These are phyloP conservation scores for Silene latifolia DNA, from an alignment of 148 eudicot genomes.

Conservation along the genomic window DNA sequence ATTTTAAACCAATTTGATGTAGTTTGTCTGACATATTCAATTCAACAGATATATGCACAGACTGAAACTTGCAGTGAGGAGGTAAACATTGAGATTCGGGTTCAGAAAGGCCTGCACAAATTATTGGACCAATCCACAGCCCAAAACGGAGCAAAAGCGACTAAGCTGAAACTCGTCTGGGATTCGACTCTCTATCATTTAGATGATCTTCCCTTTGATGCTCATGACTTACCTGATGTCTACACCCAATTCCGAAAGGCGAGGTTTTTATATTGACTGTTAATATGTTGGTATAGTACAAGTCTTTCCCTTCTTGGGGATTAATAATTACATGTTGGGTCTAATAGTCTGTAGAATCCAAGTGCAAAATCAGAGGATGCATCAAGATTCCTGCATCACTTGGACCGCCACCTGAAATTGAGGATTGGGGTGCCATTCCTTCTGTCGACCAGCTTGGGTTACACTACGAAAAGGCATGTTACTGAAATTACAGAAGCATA, in stretches of 20 bases:
- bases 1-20: neutral
- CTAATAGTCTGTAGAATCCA: conserved; percentile 73
- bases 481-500: neutral
- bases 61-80: conserved; percentile 98
- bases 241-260: conserved; percentile 93
- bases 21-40: conserved; percentile 5
- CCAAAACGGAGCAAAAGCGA: conserved; percentile 16
- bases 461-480: conserved; percentile 51
- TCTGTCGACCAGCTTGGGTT: conserved; percentile 51
- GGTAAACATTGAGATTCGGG: conserved; percentile 51
- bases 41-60: conserved; percentile 73
- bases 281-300: neutral
- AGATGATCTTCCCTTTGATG: conserved; percentile 77
- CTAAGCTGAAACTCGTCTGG: conserved; percentile 74
- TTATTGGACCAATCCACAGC: conserved; percentile 20
- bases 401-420: conserved; percentile 62
- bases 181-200: conserved; percentile 77
- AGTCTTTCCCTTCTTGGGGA: neutral
- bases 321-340: conserved; percentile 15
- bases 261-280: neutral
- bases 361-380: conserved; percentile 56
- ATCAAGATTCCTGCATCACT: conserved; percentile 61
- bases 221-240: conserved; percentile 56
- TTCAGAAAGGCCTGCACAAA: conserved; percentile 37
- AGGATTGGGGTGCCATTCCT: conserved; percentile 82